These are phyloP conservation scores for Aspergillus viridinutans DNA, from an alignment of 2,329 filamentous ascomycete genomes.

Conservation along the genomic window DNA sequence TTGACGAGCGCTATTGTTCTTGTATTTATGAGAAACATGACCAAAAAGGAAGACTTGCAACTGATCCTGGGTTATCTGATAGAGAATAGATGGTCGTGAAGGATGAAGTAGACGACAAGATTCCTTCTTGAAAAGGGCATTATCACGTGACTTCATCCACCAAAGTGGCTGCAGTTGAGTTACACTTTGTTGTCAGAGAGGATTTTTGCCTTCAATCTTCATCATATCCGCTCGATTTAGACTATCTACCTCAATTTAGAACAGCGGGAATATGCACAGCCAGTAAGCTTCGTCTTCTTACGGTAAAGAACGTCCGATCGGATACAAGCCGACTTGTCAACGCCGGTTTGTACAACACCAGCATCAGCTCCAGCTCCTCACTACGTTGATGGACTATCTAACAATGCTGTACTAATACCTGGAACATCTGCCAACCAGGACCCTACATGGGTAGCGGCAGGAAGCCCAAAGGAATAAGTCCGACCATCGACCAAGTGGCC, in stretches of 20 bases:
- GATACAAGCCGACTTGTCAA: not conserved
- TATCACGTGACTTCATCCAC: not conserved
- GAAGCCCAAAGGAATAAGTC: conserved; percentile 9
- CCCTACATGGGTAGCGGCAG: conserved; percentile 15
- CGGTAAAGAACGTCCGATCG: not conserved
- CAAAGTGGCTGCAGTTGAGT: too few relatives aligned
- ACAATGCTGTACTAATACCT: not conserved
- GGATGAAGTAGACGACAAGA: not conserved
- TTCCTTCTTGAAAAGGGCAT: not conserved
- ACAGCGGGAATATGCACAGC: not conserved
- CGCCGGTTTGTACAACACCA: not conserved
- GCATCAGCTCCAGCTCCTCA: not conserved
- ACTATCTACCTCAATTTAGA: not conserved
- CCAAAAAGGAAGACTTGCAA: not conserved
- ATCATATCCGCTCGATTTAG: not conserved
- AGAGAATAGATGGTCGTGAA: not conserved
- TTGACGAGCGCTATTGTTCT: not conserved
- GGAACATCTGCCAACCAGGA: not conserved
- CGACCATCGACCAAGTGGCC: conserved; percentile 20
- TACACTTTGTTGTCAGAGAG: not conserved
- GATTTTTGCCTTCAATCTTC: not conserved
- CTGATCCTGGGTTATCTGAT: not conserved
- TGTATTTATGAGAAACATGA: not conserved
- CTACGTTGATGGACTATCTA: conserved; percentile 1
- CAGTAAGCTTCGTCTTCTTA: not conserved